Conservation (phyloP, 345 rosid genomes). For the Lagerstroemia speciosa region DNA sequence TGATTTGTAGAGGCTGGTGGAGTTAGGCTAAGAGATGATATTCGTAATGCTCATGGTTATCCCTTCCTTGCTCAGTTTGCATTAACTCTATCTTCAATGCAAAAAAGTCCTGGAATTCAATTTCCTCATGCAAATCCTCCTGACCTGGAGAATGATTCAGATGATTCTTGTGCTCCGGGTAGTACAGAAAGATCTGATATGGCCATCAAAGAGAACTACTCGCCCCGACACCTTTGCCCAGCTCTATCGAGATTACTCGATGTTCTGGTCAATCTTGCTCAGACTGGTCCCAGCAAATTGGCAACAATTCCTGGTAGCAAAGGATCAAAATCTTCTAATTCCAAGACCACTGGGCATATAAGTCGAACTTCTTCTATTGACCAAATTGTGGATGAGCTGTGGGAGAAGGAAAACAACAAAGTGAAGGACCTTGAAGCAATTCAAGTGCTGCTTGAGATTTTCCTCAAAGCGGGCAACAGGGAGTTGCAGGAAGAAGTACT, state of each 20-base stretch:
- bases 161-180: slow-evolving; percentile 1
- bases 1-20: slow-evolving; percentile 81
- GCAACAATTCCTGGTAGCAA: slow-evolving; percentile 31
- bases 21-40: slow-evolving; percentile 89
- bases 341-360: slow-evolving; percentile 51
- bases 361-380: slow-evolving; percentile 58
- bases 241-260: slow-evolving; percentile 86
- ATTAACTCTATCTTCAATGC: slow-evolving; percentile 60
- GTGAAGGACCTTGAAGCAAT: slow-evolving; percentile 99
- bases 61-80: slow-evolving; percentile 99
- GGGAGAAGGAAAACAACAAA: slow-evolving; percentile 75
- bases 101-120: slow-evolving; percentile 33
- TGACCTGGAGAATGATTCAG: slow-evolving; percentile 4
- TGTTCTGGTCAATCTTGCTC: slow-evolving; percentile 84
- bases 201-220: slow-evolving; percentile 36
- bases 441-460: slow-evolving; percentile 94
- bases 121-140: slow-evolving; percentile 29
- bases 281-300: slow-evolving; percentile 72
- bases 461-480: slow-evolving; percentile 77
- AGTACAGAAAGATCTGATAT: slow-evolving; percentile 21
- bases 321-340: slow-evolving; percentile 42
- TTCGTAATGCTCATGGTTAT: slow-evolving; percentile 98
- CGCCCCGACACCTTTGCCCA: slow-evolving; percentile 55
- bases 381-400: slow-evolving; percentile 51
- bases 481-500: slow-evolving; percentile 95